Evolutionary conservation across 352 stramenopile species (phyloP).

Genomic region (Globisporangium okanoganense): DNA sequence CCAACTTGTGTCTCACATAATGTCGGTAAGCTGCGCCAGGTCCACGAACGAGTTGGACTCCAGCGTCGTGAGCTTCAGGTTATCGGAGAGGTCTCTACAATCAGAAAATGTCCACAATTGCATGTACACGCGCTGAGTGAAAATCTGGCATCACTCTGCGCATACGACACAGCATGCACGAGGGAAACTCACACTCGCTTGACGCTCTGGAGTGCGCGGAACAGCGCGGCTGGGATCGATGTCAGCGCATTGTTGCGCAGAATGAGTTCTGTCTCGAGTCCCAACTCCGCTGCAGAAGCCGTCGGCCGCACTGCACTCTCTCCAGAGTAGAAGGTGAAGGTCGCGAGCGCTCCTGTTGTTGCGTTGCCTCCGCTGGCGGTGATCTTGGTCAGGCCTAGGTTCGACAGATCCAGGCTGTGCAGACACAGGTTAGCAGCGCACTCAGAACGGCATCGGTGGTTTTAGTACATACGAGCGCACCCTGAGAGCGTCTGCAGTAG

Average conservation of each 20-base stretch:
- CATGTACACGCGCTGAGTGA: not conserved
- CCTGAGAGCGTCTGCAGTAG: conserved; percentile 2
- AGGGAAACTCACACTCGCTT: conserved; percentile 30
- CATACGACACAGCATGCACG: not conserved
- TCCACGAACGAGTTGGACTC: conserved; percentile 40
- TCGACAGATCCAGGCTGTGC: conserved; percentile 36
- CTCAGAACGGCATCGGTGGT: not conserved
- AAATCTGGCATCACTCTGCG: not conserved
- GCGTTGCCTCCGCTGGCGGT: conserved; percentile 11
- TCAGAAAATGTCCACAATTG: not conserved
- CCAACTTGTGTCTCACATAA: conserved; percentile 26
- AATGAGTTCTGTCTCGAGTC: conserved; percentile 26
- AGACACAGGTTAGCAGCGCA: not conserved
- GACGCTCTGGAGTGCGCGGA: conserved; percentile 36
- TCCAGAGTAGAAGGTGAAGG: conserved; percentile 31
- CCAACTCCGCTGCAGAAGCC: conserved; percentile 21
- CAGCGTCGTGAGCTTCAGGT: conserved; percentile 45
- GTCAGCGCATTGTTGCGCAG: conserved; percentile 51
- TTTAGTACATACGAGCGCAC: not conserved
- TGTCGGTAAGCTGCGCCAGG: conserved; percentile 33
- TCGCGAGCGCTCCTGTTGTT: not conserved
- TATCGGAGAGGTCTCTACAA: conserved; percentile 48
- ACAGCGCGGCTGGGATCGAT: conserved; percentile 35
- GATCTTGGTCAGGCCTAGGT: conserved; percentile 32
- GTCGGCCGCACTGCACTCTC: conserved; percentile 9